These are phyloP conservation scores for Davidsoniella virescens DNA, from an alignment of 2,329 filamentous ascomycete species.

Conservation along the genomic window DNA sequence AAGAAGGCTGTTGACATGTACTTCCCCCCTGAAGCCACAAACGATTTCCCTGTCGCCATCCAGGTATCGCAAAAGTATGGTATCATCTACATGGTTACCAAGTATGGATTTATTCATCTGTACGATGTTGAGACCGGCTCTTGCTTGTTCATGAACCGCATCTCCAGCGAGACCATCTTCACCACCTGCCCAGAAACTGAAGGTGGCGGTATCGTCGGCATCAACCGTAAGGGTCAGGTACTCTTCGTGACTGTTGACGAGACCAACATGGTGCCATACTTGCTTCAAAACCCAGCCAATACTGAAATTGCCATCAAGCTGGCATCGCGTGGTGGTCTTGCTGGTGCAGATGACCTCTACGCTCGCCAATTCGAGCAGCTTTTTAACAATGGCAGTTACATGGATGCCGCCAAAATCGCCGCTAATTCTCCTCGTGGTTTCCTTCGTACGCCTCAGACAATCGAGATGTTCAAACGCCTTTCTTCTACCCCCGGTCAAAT, in stretches of 20 bases:
- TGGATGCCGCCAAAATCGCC: slow-evolving; percentile 85
- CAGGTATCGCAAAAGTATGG: slow-evolving; percentile 95
- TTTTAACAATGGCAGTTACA: slow-evolving; percentile 62
- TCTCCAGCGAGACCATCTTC: slow-evolving; percentile 98
- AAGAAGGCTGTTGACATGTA: slow-evolving; percentile 98
- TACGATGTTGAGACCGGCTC: slow-evolving; percentile 93
- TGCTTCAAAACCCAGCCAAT: slow-evolving; percentile 92
- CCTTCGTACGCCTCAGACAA: slow-evolving; percentile 83
- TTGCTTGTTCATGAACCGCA: slow-evolving; percentile 98
- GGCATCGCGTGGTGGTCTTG: slow-evolving; percentile 81
- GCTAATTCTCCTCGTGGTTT: slow-evolving; percentile 94
- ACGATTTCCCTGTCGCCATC: slow-evolving; percentile 95
- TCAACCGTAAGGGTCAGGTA: slow-evolving; percentile 96
- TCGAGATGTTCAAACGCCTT: slow-evolving; percentile 84
- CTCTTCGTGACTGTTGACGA: slow-evolving; percentile 90
- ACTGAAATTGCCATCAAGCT: slow-evolving; percentile 88
- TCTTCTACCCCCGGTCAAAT: slow-evolving; percentile 71
- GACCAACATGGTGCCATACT: slow-evolving; percentile 76
- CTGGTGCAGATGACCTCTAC: slow-evolving; percentile 87
- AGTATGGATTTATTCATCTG: slow-evolving; percentile 97
- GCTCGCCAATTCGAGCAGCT: slow-evolving; percentile 84
- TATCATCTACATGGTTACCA: slow-evolving; percentile 92
- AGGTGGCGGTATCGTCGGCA: slow-evolving; percentile 76
- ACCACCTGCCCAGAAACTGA: slow-evolving; percentile 73
- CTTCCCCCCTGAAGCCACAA: slow-evolving; percentile 87